Conservation (phyloP, 2,329 filamentous ascomycete species). For the Periconia digitata region DNA sequence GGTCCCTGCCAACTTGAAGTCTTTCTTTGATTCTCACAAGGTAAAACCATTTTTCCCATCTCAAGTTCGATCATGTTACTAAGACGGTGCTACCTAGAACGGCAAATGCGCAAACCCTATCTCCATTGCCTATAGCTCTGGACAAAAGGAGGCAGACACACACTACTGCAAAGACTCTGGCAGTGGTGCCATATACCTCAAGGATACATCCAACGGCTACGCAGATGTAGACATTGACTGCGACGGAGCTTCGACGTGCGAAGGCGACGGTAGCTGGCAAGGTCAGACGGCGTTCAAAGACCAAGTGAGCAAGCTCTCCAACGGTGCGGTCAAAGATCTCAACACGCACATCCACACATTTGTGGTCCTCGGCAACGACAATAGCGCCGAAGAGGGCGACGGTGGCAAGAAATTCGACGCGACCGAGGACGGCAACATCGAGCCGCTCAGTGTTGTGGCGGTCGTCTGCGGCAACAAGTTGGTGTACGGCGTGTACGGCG, state of each 20-base stretch:
- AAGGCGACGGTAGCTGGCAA: conserved; percentile 44
- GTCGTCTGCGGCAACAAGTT: conserved; percentile 56
- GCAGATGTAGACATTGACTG: conserved; percentile 63
- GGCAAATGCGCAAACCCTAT: conserved; percentile 16
- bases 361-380: conserved; percentile 57
- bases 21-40: conserved; percentile 14
- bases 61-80: background rate
- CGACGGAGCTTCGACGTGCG: conserved; percentile 55
- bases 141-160: conserved; percentile 17
- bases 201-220: conserved; percentile 46
- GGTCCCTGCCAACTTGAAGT: conserved; percentile 13
- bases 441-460: conserved; percentile 58
- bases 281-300: conserved; percentile 51
- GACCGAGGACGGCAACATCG: conserved; percentile 44
- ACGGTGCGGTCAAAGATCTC: conserved; percentile 46
- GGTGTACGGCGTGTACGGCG: conserved; percentile 63
- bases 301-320: conserved; percentile 12
- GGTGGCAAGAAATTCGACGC: conserved; percentile 15
- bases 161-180: conserved; percentile 23
- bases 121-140: conserved; percentile 18
- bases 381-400: conserved; percentile 14
- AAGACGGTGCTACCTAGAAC: conserved; percentile 6
- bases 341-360: conserved; percentile 57
- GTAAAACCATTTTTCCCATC: background rate
- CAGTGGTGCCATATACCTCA: conserved; percentile 47